Evolutionary conservation across 108 stramenopile species (phyloP), one percentile per base, ranked within the genome.

Genomic region (Asterionellopsis glacialis): DNA sequence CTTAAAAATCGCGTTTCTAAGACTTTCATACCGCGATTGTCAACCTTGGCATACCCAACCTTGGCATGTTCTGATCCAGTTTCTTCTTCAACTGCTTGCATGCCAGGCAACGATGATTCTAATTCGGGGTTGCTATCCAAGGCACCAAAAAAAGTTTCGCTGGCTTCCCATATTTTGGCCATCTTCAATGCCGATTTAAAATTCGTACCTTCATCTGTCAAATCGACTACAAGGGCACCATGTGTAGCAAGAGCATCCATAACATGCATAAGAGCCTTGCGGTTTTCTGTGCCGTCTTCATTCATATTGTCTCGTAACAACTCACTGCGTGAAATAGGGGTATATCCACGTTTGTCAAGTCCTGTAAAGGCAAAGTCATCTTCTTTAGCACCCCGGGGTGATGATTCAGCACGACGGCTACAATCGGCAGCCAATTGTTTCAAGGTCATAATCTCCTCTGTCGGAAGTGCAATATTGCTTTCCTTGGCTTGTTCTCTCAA

Each of bases 201-300:
- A 1, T 42, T 64, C 53, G 51, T 45, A 27, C 84, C 85, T 33
- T 76, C 83, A 48, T 92, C 84, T 9, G 84, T 80, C 63, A 93
- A 50, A 70, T 93, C 91, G 9, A 93, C 88, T 11, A 93, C 67
- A 38, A 93, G 52, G 14, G 82, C 83, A 16, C 88, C 87, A 55
- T 93, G 91, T 43, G 84, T 67, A 19, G 85, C 86, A 14, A 93
- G 59, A 19, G 88, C 77, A 80, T 93, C 82, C 91, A 93, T 93
- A 11, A 93, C 91, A 69, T 93, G 91, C 64, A 84, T 61, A 44
- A 85, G 39, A 11, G 81, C 81, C 44, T 80, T 70, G 1, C 67
- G 14, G 49, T 83, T 76, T 59, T 87, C 85, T 18, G 78, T 77
- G 6, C 81, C 83, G 57, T 91, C 84, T 11, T 41, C 58, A 64